These are phyloP conservation scores for Aspergillus coremiiformis DNA, from an alignment of 495 filamentous ascomycete species.

Conservation along the genomic window DNA sequence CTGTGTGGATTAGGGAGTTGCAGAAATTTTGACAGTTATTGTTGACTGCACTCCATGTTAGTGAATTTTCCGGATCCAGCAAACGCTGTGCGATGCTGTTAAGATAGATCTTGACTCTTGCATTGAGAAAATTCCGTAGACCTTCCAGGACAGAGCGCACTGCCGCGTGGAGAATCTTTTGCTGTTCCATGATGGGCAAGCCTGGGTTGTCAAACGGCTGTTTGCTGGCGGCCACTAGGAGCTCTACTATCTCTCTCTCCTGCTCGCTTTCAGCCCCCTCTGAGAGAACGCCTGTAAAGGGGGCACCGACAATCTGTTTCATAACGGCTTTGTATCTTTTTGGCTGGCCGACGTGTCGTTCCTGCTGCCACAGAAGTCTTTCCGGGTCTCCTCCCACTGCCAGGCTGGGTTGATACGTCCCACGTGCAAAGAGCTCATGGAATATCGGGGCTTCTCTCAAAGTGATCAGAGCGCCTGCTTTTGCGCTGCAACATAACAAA, in stretches of 20 bases:
- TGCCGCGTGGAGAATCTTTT: neutral
- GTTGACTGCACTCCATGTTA: constrained; percentile 16
- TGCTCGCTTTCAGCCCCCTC: neutral
- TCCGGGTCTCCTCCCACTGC: constrained; percentile 10
- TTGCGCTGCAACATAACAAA: constrained; percentile 11
- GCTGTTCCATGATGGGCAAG: neutral
- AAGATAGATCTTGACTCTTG: constrained; percentile 17
- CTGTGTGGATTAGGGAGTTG: constrained; percentile 22
- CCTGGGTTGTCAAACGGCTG: constrained; percentile 1
- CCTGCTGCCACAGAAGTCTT: constrained; percentile 15
- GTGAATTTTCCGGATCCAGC: constrained; percentile 12
- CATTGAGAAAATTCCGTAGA: constrained; percentile 11
- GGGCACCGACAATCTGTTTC: constrained; percentile 36
- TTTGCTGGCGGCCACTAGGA: constrained; percentile 10
- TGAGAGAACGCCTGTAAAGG: constrained; percentile 25
- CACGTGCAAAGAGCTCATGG: constrained; percentile 8
- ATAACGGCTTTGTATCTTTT: constrained; percentile 33
- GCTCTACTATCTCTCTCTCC: constrained; percentile 23
- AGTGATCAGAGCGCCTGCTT: constrained; percentile 25
- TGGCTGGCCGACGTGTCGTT: constrained; percentile 9
- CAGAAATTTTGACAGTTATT: constrained; percentile 34
- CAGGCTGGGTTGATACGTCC: constrained; percentile 1
- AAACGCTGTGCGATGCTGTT: constrained; percentile 20
- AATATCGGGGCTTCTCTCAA: constrained; percentile 22
- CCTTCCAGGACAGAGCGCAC: neutral